Conservation (phyloP, 768 basidiomycete species). For the Cystofilobasidium capitatum region DNA sequence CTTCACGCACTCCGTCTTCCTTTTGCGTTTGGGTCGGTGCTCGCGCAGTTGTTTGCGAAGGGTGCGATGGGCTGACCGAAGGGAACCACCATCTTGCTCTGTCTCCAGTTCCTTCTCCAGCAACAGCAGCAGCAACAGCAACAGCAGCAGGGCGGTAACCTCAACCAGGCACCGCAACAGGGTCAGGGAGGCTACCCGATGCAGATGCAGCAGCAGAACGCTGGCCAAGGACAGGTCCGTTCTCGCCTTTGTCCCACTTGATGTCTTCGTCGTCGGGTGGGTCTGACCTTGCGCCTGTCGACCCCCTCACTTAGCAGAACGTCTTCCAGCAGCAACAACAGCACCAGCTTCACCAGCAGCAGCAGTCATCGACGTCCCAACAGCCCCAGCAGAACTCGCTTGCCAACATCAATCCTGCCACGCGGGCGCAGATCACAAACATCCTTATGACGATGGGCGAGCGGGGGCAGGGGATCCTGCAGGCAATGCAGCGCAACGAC, state of each 20-base stretch:
- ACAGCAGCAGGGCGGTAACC: constrained; percentile 4
- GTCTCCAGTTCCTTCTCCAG: constrained; percentile 1
- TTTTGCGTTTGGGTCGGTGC: too few relatives aligned
- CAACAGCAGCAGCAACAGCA: constrained; percentile 16
- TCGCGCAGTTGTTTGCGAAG: too few relatives aligned
- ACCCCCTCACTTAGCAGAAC: constrained; percentile 12
- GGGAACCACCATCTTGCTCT: too few relatives aligned
- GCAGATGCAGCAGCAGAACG: constrained; percentile 22
- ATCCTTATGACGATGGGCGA: background rate
- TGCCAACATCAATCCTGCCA: background rate
- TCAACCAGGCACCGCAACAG: constrained; percentile 1
- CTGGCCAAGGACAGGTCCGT: background rate
- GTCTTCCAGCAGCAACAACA: constrained; percentile 22
- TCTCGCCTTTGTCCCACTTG: background rate
- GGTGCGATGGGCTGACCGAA: too few relatives aligned
- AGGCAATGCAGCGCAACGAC: constrained; percentile 17
- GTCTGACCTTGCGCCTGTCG: background rate
- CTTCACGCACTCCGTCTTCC: background rate
- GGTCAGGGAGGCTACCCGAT: constrained; percentile 15
- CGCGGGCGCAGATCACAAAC: background rate
- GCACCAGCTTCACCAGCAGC: constrained; percentile 20
- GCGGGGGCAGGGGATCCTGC: constrained; percentile 7
- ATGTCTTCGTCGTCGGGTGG: background rate
- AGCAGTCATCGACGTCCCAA: background rate
- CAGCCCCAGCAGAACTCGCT: background rate